Evolutionary conservation across 164 flowering plant species (phyloP).

Genomic region (Stephania cephalantha): DNA sequence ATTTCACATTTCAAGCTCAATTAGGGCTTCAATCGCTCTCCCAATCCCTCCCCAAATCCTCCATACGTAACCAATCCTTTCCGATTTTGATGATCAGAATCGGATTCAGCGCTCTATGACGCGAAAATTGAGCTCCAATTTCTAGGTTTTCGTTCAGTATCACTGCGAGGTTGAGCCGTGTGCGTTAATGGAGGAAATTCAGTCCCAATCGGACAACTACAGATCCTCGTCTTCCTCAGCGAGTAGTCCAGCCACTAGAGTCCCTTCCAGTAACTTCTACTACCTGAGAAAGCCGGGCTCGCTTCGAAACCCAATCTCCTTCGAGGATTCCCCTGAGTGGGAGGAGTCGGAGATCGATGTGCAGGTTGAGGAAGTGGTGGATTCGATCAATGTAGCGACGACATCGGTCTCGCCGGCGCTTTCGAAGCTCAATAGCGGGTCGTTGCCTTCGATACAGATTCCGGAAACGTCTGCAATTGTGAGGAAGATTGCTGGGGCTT

Average conservation of each 20-base stretch:
- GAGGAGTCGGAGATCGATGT: constrained; percentile 84
- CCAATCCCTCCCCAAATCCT: neutral
- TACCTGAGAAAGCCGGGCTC: constrained; percentile 86
- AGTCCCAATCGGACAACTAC: constrained; percentile 85
- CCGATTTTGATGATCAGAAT: neutral
- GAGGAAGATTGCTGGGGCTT: constrained; percentile 76
- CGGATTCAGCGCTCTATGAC: neutral
- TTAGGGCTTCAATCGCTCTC: neutral
- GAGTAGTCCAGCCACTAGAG: constrained; percentile 83
- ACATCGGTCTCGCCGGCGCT: constrained; percentile 71
- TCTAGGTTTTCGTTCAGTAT: neutral
- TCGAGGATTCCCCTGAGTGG: constrained; percentile 99
- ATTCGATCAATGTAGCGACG: constrained; percentile 55
- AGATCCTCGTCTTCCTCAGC: constrained; percentile 95
- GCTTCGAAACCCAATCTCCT: constrained; percentile 77
- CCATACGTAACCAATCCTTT: neutral
- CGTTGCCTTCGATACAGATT: constrained; percentile 66
- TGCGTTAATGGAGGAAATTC: constrained; percentile 81
- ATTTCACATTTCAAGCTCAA: neutral
- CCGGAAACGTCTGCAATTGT: constrained; percentile 48
- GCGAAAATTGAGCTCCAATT: neutral
- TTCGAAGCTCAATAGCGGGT: constrained; percentile 80
- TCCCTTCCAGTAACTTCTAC: constrained; percentile 81
- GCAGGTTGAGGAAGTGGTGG: constrained; percentile 51
- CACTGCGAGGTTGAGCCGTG: neutral